These are phyloP conservation scores for Cadophora luteo-olivacea DNA, from an alignment of 2,329 filamentous ascomycete species.

Conservation along the genomic window DNA sequence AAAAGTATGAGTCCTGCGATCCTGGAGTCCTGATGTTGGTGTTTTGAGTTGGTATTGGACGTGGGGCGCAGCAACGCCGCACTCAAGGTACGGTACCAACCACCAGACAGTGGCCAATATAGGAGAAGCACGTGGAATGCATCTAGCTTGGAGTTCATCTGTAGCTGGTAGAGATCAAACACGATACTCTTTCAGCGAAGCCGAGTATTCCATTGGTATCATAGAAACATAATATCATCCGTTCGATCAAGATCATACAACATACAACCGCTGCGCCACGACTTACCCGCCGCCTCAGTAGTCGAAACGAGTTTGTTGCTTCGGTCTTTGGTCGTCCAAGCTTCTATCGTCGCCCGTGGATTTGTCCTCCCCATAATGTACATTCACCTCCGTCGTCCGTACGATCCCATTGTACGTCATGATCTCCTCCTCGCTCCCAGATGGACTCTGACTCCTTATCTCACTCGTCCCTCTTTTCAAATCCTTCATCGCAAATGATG, in stretches of 20 bases:
- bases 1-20: too few relatives aligned
- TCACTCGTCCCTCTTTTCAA: conserved; percentile 7
- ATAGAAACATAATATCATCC: not conserved
- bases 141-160: too few relatives aligned
- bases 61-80: too few relatives aligned
- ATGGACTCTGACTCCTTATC: conserved; percentile 3
- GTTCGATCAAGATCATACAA: not conserved
- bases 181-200: too few relatives aligned
- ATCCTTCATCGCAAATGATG: conserved; percentile 14
- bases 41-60: too few relatives aligned
- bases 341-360: not conserved
- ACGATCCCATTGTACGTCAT: conserved; percentile 21
- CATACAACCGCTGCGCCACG: too few relatives aligned
- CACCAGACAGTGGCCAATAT: too few relatives aligned
- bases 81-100: too few relatives aligned
- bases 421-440: conserved; percentile 17
- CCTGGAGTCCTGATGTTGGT: too few relatives aligned
- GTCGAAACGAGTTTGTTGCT: not conserved
- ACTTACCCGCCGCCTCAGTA: not conserved
- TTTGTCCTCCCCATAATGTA: conserved; percentile 2
- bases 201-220: too few relatives aligned
- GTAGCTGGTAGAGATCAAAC: too few relatives aligned
- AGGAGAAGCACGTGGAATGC: too few relatives aligned
- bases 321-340: not conserved
- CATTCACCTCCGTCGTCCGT: conserved; percentile 13